These are phyloP conservation scores for Picochlorum costavermella DNA, from an alignment of 139 green algal species.

Conservation along the genomic window DNA sequence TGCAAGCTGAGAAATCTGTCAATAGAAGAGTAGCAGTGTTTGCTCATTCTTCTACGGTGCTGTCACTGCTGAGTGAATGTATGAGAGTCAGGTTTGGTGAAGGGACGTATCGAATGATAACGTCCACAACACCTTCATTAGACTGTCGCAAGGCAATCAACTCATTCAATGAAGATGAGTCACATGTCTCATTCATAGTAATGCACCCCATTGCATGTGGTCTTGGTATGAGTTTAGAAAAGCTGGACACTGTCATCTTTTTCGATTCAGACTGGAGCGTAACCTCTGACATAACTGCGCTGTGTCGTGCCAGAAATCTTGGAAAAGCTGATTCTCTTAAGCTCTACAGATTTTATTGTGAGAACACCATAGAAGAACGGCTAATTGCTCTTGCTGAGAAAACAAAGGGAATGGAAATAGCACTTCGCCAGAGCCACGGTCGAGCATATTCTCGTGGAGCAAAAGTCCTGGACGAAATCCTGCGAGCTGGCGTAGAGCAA, in stretches of 20 bases:
- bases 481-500: slow-evolving; percentile 40
- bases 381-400: slow-evolving; percentile 42
- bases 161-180: slow-evolving; percentile 33
- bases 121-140: slow-evolving; percentile 33
- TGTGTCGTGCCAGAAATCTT: slow-evolving; percentile 41
- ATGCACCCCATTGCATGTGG: slow-evolving; percentile 43
- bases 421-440: slow-evolving; percentile 33
- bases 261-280: slow-evolving; percentile 72
- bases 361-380: slow-evolving; percentile 46
- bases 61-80: slow-evolving; percentile 50
- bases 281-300: slow-evolving; percentile 38
- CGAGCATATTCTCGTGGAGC: slow-evolving; percentile 16
- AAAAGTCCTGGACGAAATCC: slow-evolving; percentile 51
- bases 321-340: slow-evolving; percentile 16
- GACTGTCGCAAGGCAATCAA: slow-evolving; percentile 37
- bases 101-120: slow-evolving; percentile 30
- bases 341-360: slow-evolving; percentile 38
- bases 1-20: slow-evolving; percentile 26
- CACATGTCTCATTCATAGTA: slow-evolving; percentile 45
- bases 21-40: slow-evolving; percentile 49
- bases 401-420: slow-evolving; percentile 25
- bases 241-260: slow-evolving; percentile 42
- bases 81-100: slow-evolving; percentile 25
- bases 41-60: slow-evolving; percentile 32
- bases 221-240: slow-evolving; percentile 62